Percentiles rank a stretch among this genome's conserved stretches.
Evolutionary conservation across 2,329 filamentous ascomycete genomes (phyloP).

Genomic region (Fusarium illudens): DNA sequence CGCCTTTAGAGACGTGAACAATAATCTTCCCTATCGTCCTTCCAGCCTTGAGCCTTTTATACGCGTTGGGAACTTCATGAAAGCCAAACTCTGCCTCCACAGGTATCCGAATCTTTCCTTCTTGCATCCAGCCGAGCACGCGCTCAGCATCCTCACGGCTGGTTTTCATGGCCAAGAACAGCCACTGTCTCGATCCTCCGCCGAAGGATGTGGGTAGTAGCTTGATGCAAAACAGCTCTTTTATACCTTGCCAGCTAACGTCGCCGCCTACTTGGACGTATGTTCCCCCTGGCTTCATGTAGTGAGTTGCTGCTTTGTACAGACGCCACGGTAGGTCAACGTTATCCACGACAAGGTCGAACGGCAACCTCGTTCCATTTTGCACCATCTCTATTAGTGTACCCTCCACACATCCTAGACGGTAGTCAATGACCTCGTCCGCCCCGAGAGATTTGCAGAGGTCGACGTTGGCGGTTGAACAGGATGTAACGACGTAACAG

Average conservation of each 20-base stretch:
- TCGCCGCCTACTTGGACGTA: neutral
- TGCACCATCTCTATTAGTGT: neutral
- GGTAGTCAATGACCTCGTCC: neutral
- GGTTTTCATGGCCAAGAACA: neutral
- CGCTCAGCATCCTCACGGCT: neutral
- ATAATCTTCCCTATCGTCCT: neutral
- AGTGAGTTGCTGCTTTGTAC: neutral
- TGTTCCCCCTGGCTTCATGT: neutral
- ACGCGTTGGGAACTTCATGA: neutral
- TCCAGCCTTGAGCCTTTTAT: neutral
- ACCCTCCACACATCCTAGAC: neutral
- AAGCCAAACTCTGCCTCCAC: neutral
- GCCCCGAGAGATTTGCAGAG: neutral
- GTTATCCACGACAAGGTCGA: neutral
- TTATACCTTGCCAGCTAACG: neutral
- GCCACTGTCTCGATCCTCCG: neutral
- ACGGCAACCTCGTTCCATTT: too few relatives aligned
- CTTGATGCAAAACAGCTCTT: neutral
- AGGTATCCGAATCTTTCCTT: neutral
- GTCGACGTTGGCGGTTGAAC: neutral
- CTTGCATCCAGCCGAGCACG: neutral
- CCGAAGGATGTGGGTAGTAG: neutral
- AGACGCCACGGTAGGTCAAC: neutral
- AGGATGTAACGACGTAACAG: neutral
- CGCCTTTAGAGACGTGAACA: neutral